A percentile compares a stretch with the other conserved stretches of the same genome.
Conservation (phyloP, 2,329 filamentous ascomycete species). For the Plectosphaerella plurivora region DNA sequence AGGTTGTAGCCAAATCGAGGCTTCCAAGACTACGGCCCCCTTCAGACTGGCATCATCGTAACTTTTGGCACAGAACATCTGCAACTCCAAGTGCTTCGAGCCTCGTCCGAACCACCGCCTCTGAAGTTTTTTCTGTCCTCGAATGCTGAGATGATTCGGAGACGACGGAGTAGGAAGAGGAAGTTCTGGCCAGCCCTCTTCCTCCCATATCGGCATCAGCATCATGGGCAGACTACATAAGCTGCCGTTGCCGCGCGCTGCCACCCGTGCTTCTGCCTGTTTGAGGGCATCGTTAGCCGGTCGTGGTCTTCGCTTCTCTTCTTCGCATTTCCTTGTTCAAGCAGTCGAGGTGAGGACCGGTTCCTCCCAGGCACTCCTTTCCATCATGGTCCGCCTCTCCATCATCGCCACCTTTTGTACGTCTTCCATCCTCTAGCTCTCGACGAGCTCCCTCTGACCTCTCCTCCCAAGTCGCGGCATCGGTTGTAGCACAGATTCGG, state of each 20-base stretch:
- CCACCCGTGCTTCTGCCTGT: neutral
- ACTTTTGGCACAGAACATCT: slow-evolving; percentile 1
- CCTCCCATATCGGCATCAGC: no score
- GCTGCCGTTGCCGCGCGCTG: no score
- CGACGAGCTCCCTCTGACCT: slow-evolving; percentile 1
- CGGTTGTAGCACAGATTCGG: slow-evolving; percentile 10
- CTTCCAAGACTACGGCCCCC: neutral
- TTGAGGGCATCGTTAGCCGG: neutral
- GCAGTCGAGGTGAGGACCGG: neutral
- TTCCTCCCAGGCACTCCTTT: neutral
- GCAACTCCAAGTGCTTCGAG: slow-evolving; percentile 2
- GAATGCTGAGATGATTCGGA: no score
- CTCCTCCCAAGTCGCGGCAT: slow-evolving; percentile 10
- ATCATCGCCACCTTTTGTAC: slow-evolving; percentile 7
- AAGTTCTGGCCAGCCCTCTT: no score
- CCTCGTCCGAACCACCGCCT: neutral
- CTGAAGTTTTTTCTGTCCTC: neutral
- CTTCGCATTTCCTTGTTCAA: neutral
- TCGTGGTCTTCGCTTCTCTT: neutral
- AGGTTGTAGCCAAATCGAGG: neutral
- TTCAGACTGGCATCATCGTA: neutral
- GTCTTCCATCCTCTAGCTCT: slow-evolving; percentile 6
- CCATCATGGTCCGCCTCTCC: slow-evolving; percentile 10
- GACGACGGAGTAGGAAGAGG: no score
- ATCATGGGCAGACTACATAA: no score